These are phyloP conservation scores for Annulohypoxylon maeteangense DNA, from an alignment of 495 filamentous ascomycete species.

Conservation along the genomic window DNA sequence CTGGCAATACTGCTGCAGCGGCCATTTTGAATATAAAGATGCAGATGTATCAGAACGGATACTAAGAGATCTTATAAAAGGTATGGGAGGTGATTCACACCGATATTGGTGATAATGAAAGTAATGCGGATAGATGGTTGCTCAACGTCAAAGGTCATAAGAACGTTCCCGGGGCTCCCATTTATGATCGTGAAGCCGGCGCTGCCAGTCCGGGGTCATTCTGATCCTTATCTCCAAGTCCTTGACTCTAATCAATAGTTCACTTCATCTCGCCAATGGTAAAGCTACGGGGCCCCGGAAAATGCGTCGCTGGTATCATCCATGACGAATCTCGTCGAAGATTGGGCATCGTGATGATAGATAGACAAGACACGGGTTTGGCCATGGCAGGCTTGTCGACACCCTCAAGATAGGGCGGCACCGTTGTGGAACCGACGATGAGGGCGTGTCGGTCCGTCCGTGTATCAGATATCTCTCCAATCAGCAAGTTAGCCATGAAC, in stretches of 20 bases:
- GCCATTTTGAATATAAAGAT: constrained; percentile 33
- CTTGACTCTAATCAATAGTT: constrained; percentile 24
- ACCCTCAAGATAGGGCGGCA: constrained; percentile 38
- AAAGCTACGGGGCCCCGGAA: constrained; percentile 30
- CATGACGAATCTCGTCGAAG: constrained; percentile 31
- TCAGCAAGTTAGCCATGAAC: constrained; percentile 19
- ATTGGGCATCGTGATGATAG: constrained; percentile 39
- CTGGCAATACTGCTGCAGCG: constrained; percentile 32
- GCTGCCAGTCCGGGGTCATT: constrained; percentile 16
- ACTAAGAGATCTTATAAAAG: constrained; percentile 3
- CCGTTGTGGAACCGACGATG: constrained; percentile 32
- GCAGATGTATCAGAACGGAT: constrained; percentile 5
- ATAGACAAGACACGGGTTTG: constrained; percentile 40
- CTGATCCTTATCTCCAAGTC: constrained; percentile 30
- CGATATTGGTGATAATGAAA: not conserved
- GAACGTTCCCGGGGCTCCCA: constrained; percentile 8
- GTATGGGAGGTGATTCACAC: not conserved
- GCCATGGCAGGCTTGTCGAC: constrained; percentile 12
- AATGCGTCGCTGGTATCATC: constrained; percentile 23
- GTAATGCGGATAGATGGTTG: not conserved
- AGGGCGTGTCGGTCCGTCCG: constrained; percentile 28
- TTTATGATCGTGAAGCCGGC: constrained; percentile 38
- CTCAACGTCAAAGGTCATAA: constrained; percentile 2
- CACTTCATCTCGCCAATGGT: constrained; percentile 29
- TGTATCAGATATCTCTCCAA: constrained; percentile 31